Conservation (phyloP, 129 eudicot species). For the Deinandra increscens region DNA sequence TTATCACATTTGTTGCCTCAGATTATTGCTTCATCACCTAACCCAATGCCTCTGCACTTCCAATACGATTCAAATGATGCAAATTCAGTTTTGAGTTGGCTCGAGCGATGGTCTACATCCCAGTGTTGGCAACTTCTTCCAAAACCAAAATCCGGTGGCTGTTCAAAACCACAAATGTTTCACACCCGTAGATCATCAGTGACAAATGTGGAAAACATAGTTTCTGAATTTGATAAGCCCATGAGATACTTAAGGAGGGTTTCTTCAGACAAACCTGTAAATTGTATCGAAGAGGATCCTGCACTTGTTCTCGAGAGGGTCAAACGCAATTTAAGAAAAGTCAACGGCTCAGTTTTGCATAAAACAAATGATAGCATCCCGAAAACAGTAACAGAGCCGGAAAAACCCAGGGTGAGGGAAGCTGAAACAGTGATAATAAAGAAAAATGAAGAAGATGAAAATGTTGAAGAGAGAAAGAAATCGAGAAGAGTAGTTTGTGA, state of each 20-base stretch:
- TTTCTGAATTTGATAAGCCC: slow-evolving; percentile 46
- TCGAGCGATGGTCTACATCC: slow-evolving; percentile 53
- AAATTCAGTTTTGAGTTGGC: slow-evolving; percentile 50
- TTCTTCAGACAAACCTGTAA: slow-evolving; percentile 19
- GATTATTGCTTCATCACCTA: slow-evolving; percentile 43
- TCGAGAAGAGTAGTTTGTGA: slow-evolving; percentile 33
- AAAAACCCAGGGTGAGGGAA: background rate
- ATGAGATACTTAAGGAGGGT: slow-evolving; percentile 28
- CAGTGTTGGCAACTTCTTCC: slow-evolving; percentile 39
- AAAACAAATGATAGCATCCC: slow-evolving; percentile 1
- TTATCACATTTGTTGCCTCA: slow-evolving; percentile 18
- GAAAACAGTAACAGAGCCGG: slow-evolving; percentile 8
- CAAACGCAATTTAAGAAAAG: slow-evolving; percentile 47
- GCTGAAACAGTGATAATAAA: background rate
- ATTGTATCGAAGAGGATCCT: slow-evolving; percentile 40
- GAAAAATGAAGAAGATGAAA: slow-evolving; percentile 18
- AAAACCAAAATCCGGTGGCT: slow-evolving; percentile 24
- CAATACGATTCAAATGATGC: slow-evolving; percentile 40
- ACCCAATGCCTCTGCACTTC: slow-evolving; percentile 44
- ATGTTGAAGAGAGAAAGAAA: slow-evolving; percentile 33
- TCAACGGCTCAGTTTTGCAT: slow-evolving; percentile 32
- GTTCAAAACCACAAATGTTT: slow-evolving; percentile 24
- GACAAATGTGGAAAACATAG: slow-evolving; percentile 29
- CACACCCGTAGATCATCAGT: slow-evolving; percentile 29
- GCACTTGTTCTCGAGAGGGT: slow-evolving; percentile 45